Evolutionary conservation across 208 protist genomes (phyloP).

Genomic region (Trypanosoma melophagium): DNA sequence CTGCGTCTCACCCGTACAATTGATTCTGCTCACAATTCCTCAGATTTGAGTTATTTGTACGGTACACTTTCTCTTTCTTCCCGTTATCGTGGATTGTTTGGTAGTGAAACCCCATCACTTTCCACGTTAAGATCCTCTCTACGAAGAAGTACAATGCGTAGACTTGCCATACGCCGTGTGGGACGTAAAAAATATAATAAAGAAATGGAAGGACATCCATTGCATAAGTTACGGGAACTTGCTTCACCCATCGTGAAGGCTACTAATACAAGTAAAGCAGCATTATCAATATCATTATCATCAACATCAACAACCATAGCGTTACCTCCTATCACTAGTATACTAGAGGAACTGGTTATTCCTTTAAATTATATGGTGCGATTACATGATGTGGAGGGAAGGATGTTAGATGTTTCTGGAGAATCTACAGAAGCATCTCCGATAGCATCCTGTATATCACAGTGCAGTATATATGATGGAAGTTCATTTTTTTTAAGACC

Average conservation of each 20-base stretch:
- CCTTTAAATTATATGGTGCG: slow-evolving; percentile 12
- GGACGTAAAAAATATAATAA: too few relatives aligned
- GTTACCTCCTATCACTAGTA: background rate
- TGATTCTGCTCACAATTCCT: too few relatives aligned
- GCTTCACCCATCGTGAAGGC: too few relatives aligned
- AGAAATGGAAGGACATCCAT: background rate
- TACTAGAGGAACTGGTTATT: slow-evolving; percentile 23
- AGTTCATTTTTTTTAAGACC: slow-evolving; percentile 18
- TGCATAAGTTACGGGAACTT: slow-evolving; percentile 17
- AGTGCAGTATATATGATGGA: slow-evolving; percentile 5
- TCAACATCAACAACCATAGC: too few relatives aligned
- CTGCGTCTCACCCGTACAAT: too few relatives aligned
- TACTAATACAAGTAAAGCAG: too few relatives aligned
- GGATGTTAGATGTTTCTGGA: slow-evolving; percentile 16
- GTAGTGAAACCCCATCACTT: too few relatives aligned
- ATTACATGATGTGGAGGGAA: slow-evolving; percentile 26
- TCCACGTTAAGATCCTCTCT: too few relatives aligned
- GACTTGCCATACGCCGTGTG: slow-evolving; percentile 1
- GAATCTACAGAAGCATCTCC: slow-evolving; percentile 1
- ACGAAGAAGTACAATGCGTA: too few relatives aligned
- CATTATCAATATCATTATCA: background rate
- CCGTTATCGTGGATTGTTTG: too few relatives aligned
- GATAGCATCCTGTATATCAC: background rate
- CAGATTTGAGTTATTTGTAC: too few relatives aligned
- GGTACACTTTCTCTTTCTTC: too few relatives aligned